Evolutionary conservation across 2,329 filamentous ascomycete genomes (phyloP), one percentile per base, ranked within the genome.

Genomic region (Penicillium italicum): DNA sequence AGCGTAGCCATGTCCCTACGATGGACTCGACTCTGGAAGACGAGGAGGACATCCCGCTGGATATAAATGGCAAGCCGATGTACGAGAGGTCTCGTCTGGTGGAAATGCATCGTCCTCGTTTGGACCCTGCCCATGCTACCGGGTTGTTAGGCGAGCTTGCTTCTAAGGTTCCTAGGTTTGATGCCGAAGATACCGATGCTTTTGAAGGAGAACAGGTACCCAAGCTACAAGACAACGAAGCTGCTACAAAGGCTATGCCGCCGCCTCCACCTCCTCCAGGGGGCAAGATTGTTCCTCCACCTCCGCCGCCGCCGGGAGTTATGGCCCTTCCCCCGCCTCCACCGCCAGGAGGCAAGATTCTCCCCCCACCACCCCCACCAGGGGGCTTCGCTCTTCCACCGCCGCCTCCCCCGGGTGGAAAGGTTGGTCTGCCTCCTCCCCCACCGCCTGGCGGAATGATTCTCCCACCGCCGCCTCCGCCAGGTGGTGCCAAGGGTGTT

Each of bases 71-170:
- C 20, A 84, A 81, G 28, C 79, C 86, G 38, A 74, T 93, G 24
- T 89, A 87, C 61, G 90, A 92, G 75, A 93, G 87, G 74, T 89
- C 92, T 37, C 84, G 87, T 53, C 77, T 96, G 47, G 84, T 96
- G 55, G 83, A 94, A 72, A 84, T 93, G 70, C 68, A 70, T 50
- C 84, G 90, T 59, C 90, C 91, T 3, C 84, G 82, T 67, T 77
- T 87, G 69, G 80, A 80, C 57, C 75, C 79, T 40, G 73, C 82
- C 74, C 74, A 91, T 79, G 80, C 87, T 78, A 78, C 85, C 79
- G 78, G 85, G 69, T 72, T 93, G 76, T 68, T 87, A 78, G 75
- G 81, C 77, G 80, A 96, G 73, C 87, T 96, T 63, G 83, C 85
- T 33, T 83, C 86, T 48, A 94, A 89, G 74, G 83, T 93, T 67